Evolutionary conservation across 1,284 basidiomycete species (phyloP).

Genomic region (Boletus albobrunnescens): DNA sequence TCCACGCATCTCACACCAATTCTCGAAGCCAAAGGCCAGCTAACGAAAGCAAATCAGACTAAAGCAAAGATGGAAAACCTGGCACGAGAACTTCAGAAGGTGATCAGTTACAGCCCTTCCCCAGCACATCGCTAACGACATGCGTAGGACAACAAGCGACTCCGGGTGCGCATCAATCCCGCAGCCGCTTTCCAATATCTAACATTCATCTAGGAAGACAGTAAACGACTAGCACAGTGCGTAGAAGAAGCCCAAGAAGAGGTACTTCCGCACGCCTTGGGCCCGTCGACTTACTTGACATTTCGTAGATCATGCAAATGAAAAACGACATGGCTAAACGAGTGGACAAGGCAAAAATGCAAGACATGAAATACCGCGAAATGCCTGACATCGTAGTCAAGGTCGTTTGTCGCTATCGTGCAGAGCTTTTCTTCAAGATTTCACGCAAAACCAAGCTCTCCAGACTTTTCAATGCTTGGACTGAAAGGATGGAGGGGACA

Average conservation of each 20-base stretch:
- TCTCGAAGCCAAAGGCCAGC: slow-evolving; percentile 66
- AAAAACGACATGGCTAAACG: slow-evolving; percentile 73
- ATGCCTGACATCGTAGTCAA: slow-evolving; percentile 80
- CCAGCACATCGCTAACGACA: slow-evolving; percentile 15
- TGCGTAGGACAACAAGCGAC: slow-evolving; percentile 73
- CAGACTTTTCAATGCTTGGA: slow-evolving; percentile 80
- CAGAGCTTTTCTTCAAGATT: slow-evolving; percentile 85
- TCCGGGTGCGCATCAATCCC: slow-evolving; percentile 53
- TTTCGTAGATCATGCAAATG: slow-evolving; percentile 62
- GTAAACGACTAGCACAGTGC: slow-evolving; percentile 68
- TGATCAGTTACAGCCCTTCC: slow-evolving; percentile 30
- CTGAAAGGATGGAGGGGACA: slow-evolving; percentile 70
- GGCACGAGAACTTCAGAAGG: slow-evolving; percentile 81
- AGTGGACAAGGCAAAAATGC: slow-evolving; percentile 66
- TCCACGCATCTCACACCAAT: slow-evolving; percentile 12
- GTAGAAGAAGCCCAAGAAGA: slow-evolving; percentile 81
- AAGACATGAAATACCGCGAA: slow-evolving; percentile 72
- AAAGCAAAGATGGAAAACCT: slow-evolving; percentile 85
- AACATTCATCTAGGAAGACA: slow-evolving; percentile 60
- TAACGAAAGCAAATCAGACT: slow-evolving; percentile 80
- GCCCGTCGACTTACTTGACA: slow-evolving; percentile 10
- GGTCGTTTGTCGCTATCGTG: slow-evolving; percentile 79
- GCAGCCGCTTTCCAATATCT: slow-evolving; percentile 9
- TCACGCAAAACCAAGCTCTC: slow-evolving; percentile 80
- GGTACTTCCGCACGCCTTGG: slow-evolving; percentile 38